Conservation (phyloP, 306 rosid genomes). For the Castanospermum australe region DNA sequence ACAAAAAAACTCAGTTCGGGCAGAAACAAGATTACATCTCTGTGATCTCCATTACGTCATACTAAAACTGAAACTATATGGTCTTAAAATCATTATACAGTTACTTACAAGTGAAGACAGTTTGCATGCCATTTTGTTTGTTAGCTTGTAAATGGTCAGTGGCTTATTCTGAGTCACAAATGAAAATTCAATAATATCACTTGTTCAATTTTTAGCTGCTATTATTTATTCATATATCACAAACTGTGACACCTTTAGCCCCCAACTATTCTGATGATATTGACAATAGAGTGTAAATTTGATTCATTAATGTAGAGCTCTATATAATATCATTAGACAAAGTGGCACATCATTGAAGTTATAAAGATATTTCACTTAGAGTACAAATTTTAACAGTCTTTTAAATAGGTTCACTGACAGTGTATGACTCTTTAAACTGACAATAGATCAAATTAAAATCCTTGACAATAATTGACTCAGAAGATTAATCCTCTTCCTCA, state of each 20-base stretch:
- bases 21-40: background rate
- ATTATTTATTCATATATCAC: background rate
- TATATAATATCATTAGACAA: background rate
- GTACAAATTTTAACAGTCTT: background rate
- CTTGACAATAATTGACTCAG: background rate
- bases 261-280: background rate
- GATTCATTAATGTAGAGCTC: background rate
- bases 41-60: background rate
- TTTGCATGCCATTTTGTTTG: background rate
- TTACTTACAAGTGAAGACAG: background rate
- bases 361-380: background rate
- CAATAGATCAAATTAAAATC: too few relatives aligned
- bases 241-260: background rate
- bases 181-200: background rate
- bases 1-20: background rate
- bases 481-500: background rate
- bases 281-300: too few relatives aligned
- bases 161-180: background rate
- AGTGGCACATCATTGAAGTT: background rate
- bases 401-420: background rate
- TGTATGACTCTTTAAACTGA: background rate
- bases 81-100: background rate
- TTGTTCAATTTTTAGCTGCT: background rate
- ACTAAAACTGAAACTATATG: background rate
- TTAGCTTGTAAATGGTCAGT: background rate